Evolutionary conservation across 352 stramenopile genomes (phyloP), one percentile per base, ranked within the genome.

Genomic region (Phytophthora europaea): DNA sequence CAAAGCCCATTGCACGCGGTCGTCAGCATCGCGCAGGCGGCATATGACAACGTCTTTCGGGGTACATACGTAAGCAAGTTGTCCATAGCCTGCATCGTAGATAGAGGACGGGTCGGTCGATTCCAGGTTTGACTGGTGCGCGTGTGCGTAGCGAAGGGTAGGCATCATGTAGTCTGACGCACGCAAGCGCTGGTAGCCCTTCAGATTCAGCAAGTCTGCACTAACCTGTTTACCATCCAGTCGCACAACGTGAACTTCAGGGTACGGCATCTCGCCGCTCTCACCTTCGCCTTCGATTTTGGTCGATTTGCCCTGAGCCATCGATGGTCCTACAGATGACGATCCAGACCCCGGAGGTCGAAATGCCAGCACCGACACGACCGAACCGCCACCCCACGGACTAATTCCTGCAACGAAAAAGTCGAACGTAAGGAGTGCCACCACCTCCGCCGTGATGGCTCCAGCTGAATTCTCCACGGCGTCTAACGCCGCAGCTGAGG

Each of bases 41-140:
- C 89, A 96, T 16, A 96, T 85, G n/a, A 96, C 87, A 6, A 96
- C 89, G 34, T 96, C 89, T 50, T 94, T 96, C 3, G 89, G 89
- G 0, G 89, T 94, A 48, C 89, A 96, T 22, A 96, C 84, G 66
- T 94, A 96, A 48, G 86, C 67, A 4, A 96, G 73, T 36, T 83
- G 80, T 0, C 86, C 86, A 50, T 84, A 88, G 0, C 87, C 87
- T 45, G 85, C 84, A 38, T 95, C 86, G 61, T 95, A 93, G 48
- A 93, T 89, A 9, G 82, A 87, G 5, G 73, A 69, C 6, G 73
- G 59, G 6, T 73, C 55, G 33, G 70, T 40, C 18, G 69, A 70
- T 48, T 81, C 66, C 43, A 78, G n/a, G 54, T 59, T 31, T n/a
- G 62, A 58, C 36, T 61, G 38, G 3, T 73, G 72, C 4, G 79